These are phyloP conservation scores for Brassica rapa DNA, from an alignment of 345 rosid genomes.

Conservation along the genomic window DNA sequence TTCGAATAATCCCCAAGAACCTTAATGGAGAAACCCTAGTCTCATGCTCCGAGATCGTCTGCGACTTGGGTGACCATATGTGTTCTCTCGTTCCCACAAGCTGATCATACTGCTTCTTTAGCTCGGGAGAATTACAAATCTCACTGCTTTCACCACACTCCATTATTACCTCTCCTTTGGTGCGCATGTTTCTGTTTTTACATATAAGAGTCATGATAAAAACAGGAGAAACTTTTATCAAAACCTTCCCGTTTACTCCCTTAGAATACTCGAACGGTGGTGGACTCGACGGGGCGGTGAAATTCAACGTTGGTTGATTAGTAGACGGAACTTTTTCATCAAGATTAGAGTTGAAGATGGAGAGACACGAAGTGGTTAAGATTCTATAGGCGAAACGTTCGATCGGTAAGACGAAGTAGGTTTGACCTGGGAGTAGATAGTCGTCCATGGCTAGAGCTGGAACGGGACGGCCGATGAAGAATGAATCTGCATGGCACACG, in stretches of 20 bases:
- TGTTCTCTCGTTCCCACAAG: conserved; percentile 71
- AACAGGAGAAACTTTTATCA: conserved; percentile 60
- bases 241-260: conserved; percentile 52
- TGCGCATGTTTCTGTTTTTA: conserved; percentile 11
- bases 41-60: conserved; percentile 74
- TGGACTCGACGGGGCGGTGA: conserved; percentile 44
- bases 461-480: conserved; percentile 82
- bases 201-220: conserved; percentile 52
- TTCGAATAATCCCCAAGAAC: conserved; percentile 59
- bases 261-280: conserved; percentile 58
- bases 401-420: conserved; percentile 81
- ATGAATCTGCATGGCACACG: conserved; percentile 84
- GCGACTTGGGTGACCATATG: conserved; percentile 82
- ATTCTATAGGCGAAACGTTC: conserved; percentile 55
- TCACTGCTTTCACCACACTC: conserved; percentile 26
- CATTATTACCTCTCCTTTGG: conserved; percentile 3
- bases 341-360: conserved; percentile 51
- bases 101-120: conserved; percentile 81
- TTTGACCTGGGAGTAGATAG: conserved; percentile 60
- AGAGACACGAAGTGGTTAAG: conserved; percentile 63
- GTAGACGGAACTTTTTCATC: conserved; percentile 3
- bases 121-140: conserved; percentile 88
- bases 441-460: conserved; percentile 73
- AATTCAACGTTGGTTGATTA: conserved; percentile 40
- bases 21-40: conserved; percentile 69